Evolutionary conservation across 805 yeast genomes (phyloP).

Genomic region (Saccharomycopsis fibuligera): DNA sequence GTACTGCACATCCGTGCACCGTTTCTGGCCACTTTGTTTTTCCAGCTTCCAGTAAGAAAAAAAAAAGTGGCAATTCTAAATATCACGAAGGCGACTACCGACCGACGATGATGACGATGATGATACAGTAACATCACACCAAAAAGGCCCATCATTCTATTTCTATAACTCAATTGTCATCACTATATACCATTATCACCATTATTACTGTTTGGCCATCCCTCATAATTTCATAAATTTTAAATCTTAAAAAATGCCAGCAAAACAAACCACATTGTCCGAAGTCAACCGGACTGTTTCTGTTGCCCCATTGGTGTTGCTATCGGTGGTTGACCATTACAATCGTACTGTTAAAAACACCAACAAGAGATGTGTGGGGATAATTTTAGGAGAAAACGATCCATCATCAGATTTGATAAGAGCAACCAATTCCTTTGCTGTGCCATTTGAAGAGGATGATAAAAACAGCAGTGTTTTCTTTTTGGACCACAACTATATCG

Average conservation of each 20-base stretch:
- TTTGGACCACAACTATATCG: slow-evolving; percentile 92
- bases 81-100: too few relatives aligned
- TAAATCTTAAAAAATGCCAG: neutral
- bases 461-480: slow-evolving; percentile 92
- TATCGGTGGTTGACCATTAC: slow-evolving; percentile 93
- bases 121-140: too few relatives aligned
- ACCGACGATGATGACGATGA: too few relatives aligned
- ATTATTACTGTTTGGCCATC: too few relatives aligned
- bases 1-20: too few relatives aligned
- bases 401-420: slow-evolving; percentile 44
- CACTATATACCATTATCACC: too few relatives aligned
- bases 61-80: neutral
- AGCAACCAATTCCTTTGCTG: slow-evolving; percentile 90
- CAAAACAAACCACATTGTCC: neutral
- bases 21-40: too few relatives aligned
- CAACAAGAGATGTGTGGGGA: slow-evolving; percentile 88
- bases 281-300: slow-evolving; percentile 44
- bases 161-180: too few relatives aligned
- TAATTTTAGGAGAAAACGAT: slow-evolving; percentile 76
- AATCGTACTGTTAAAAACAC: slow-evolving; percentile 72
- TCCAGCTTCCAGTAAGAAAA: too few relatives aligned
- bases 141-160: too few relatives aligned
- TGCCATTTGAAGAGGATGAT: slow-evolving; percentile 97
- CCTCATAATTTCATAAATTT: too few relatives aligned
- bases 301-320: slow-evolving; percentile 90